Evolutionary conservation across 108 stramenopile genomes (phyloP).

Genomic region (Nannochloropsis salina): DNA sequence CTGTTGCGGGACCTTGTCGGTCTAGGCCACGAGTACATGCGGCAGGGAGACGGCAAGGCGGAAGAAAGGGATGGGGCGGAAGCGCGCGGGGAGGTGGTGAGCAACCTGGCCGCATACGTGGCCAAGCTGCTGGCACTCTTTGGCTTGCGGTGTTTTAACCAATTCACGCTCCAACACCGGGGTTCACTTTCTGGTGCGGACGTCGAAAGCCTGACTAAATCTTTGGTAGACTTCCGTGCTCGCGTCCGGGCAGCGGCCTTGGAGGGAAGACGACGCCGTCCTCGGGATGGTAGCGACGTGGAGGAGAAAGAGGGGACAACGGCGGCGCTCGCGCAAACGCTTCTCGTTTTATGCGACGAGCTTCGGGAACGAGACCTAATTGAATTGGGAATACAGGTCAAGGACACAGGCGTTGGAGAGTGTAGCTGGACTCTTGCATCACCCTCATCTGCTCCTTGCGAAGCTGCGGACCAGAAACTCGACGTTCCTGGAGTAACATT

Average conservation of each 20-base stretch:
- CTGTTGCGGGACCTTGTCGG: not conserved
- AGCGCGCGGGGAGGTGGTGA: not conserved
- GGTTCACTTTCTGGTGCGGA: not conserved
- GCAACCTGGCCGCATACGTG: not conserved
- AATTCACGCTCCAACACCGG: not conserved
- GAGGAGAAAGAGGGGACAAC: not conserved
- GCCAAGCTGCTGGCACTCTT: not conserved
- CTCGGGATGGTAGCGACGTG: slow-evolving; percentile 8
- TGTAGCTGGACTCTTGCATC: slow-evolving; percentile 23
- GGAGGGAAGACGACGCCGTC: slow-evolving; percentile 15
- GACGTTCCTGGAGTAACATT: no score
- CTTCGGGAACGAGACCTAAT: slow-evolving; percentile 28
- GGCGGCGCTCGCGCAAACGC: slow-evolving; percentile 22
- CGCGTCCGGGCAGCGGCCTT: slow-evolving; percentile 4
- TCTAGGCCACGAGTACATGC: not conserved
- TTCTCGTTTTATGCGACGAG: slow-evolving; percentile 27
- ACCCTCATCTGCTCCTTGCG: no score
- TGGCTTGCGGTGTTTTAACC: not conserved
- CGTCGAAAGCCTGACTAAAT: not conserved
- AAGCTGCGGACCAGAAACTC: no score
- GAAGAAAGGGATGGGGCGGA: not conserved
- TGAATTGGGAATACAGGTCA: slow-evolving; percentile 30
- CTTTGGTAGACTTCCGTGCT: slow-evolving; percentile 18
- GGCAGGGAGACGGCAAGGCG: not conserved
- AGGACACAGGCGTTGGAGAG: slow-evolving; percentile 22